Evolutionary conservation across 805 yeast genomes (phyloP).

Genomic region (Wickerhamomyces chambardii): DNA sequence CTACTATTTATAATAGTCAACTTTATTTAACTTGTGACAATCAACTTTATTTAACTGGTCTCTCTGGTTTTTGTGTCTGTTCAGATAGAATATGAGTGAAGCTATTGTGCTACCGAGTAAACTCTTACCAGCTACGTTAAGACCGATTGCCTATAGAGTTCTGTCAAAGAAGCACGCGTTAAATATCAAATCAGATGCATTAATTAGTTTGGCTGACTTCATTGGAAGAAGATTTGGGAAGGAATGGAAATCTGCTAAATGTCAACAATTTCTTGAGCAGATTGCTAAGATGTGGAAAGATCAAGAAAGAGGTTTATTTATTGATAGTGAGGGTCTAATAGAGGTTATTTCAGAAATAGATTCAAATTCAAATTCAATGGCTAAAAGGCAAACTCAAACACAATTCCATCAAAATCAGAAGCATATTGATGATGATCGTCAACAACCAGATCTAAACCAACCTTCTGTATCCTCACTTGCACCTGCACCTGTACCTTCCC

Average conservation of each 20-base stretch:
- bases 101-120: slow-evolving; percentile 60
- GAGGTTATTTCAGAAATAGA: slow-evolving; percentile 55
- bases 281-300: slow-evolving; percentile 81
- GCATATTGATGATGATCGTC: slow-evolving; percentile 9
- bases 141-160: slow-evolving; percentile 89
- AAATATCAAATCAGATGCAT: slow-evolving; percentile 80
- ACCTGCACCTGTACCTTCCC: too few relatives aligned
- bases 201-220: slow-evolving; percentile 61
- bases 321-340: slow-evolving; percentile 65
- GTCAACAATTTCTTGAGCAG: slow-evolving; percentile 63
- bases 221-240: slow-evolving; percentile 74
- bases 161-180: slow-evolving; percentile 89
- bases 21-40: too few relatives aligned
- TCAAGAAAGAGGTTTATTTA: slow-evolving; percentile 79
- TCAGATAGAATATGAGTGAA: slow-evolving; percentile 5
- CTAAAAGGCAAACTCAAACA: too few relatives aligned
- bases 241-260: slow-evolving; percentile 70
- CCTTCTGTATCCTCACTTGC: too few relatives aligned
- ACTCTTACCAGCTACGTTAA: slow-evolving; percentile 70
- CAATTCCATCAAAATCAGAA: neutral
- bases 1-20: too few relatives aligned
- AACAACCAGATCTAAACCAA: too few relatives aligned
- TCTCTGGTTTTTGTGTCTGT: too few relatives aligned
- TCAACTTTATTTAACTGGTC: too few relatives aligned
- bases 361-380: slow-evolving; percentile 11